Conservation (phyloP, 306 rosid species). For the Cicer chorassanicum region DNA sequence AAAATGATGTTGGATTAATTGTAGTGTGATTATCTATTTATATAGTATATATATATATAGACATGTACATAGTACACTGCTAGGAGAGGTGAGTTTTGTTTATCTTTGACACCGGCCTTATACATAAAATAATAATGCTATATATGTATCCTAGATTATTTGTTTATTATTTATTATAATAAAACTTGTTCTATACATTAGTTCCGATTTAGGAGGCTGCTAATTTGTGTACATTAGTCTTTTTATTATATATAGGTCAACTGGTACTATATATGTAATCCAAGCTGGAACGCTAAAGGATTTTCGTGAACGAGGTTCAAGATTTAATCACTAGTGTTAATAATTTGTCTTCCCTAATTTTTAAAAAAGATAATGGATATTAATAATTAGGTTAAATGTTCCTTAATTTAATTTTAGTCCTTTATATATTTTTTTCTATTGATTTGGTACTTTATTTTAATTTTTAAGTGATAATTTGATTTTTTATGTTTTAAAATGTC, state of each 20-base stretch:
- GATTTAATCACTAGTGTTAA: no score
- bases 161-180: slow-evolving; percentile 10
- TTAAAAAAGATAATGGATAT: no score
- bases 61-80: not conserved
- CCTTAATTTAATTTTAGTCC: no score
- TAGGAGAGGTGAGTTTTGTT: slow-evolving; percentile 16
- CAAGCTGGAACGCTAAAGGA: no score
- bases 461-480: no score
- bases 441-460: no score
- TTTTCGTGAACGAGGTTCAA: no score
- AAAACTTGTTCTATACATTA: slow-evolving; percentile 16
- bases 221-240: not conserved
- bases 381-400: no score
- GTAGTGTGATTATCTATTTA: not conserved
- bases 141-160: slow-evolving; percentile 42
- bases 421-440: no score
- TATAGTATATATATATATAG: not conserved
- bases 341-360: no score
- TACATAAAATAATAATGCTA: slow-evolving; percentile 32
- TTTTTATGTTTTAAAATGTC: no score
- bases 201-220: slow-evolving; percentile 55
- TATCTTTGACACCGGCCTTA: slow-evolving; percentile 39
- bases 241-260: slow-evolving; percentile 32
- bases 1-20: not conserved
- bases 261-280: not conserved